phyloP scores from a whole-genome alignment of 2,329 filamentous ascomycete genomes.

The Ceratocystis harringtonii region DNA sequence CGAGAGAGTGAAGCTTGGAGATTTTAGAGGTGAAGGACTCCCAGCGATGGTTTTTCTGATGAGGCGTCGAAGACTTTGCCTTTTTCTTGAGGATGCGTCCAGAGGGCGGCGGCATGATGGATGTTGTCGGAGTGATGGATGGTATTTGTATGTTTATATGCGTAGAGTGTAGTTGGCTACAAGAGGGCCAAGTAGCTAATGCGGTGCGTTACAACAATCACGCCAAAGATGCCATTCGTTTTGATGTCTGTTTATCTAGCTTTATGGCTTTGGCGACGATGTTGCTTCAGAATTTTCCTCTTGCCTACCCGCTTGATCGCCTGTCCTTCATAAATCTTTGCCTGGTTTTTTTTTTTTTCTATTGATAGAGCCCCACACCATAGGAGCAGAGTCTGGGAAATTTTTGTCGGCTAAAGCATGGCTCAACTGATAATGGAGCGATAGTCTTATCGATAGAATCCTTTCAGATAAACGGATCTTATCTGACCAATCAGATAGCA shows the following conservation, averaged over 20 bases:
- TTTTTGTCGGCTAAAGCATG: conserved; percentile 16
- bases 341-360: neutral
- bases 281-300: neutral
- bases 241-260: neutral
- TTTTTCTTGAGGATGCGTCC: conserved; percentile 57
- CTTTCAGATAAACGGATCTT: neutral
- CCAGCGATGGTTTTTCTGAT: conserved; percentile 75
- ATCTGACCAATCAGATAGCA: conserved; percentile 16
- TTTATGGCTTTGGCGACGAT: neutral
- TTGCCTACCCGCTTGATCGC: neutral
- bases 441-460: conserved; percentile 10
- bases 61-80: conserved; percentile 53
- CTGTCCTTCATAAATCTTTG: neutral
- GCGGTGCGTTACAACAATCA: neutral
- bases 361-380: conserved; percentile 10
- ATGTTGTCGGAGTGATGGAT: neutral
- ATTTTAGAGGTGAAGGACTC: conserved; percentile 85
- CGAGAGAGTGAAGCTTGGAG: conserved; percentile 73
- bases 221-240: neutral
- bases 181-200: neutral
- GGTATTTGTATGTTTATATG: neutral
- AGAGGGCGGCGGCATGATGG: conserved; percentile 41
- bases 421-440: conserved; percentile 17
- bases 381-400: conserved; percentile 13
- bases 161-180: neutral